Conservation (phyloP, 2,329 filamentous ascomycete species). For the Xylaria sp. region DNA sequence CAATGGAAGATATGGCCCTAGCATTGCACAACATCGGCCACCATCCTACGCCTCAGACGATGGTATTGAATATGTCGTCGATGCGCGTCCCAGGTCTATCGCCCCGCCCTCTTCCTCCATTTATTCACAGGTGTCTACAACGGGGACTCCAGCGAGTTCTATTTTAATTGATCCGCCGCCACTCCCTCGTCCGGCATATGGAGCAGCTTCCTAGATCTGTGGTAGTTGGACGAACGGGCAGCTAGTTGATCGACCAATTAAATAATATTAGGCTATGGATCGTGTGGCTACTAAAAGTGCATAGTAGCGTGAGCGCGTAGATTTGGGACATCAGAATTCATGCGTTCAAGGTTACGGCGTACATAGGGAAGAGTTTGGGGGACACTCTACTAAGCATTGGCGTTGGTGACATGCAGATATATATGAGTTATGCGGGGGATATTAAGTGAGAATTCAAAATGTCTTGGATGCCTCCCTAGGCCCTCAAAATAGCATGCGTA, state of each 20-base stretch:
- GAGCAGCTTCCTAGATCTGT: slow-evolving; percentile 41
- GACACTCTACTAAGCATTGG: slow-evolving; percentile 18
- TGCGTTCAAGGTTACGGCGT: background rate
- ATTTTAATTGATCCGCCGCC: slow-evolving; percentile 62
- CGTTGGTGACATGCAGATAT: slow-evolving; percentile 18
- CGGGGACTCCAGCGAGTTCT: slow-evolving; percentile 56
- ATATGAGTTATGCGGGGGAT: slow-evolving; percentile 8
- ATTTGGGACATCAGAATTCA: background rate
- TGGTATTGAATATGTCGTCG: slow-evolving; percentile 77
- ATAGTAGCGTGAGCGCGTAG: background rate
- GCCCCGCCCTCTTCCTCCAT: slow-evolving; percentile 52
- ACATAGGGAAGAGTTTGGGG: background rate
- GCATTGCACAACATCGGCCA: slow-evolving; percentile 62
- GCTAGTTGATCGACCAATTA: background rate
- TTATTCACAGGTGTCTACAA: slow-evolving; percentile 42
- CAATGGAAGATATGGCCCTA: slow-evolving; percentile 35
- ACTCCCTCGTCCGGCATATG: slow-evolving; percentile 63
- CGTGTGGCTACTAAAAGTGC: background rate
- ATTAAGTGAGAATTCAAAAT: background rate
- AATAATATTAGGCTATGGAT: background rate
- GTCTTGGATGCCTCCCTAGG: no score
- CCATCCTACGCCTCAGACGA: slow-evolving; percentile 83
- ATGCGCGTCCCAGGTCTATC: slow-evolving; percentile 70
- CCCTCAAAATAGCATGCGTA: background rate
- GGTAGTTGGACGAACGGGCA: slow-evolving; percentile 14